Conservation (phyloP, 2,329 filamentous ascomycete species). For the Paecilomyces formosus region DNA sequence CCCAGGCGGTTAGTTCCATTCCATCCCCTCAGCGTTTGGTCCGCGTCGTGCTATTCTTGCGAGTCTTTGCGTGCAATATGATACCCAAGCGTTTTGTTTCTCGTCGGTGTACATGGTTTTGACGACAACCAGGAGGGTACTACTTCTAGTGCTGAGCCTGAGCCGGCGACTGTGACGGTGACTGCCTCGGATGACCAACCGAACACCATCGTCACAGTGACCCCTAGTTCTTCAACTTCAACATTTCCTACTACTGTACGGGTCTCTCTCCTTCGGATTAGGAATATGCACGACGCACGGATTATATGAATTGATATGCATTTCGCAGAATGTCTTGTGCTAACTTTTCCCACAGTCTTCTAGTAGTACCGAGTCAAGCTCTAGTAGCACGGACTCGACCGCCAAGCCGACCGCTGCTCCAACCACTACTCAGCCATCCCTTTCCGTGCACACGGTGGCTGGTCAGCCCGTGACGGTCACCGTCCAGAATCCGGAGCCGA, state of each 20-base stretch:
- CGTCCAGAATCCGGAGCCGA: constrained; percentile 7
- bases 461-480: constrained; percentile 16
- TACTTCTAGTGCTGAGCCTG: constrained; percentile 7
- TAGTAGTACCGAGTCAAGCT: neutral
- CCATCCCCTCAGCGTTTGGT: neutral
- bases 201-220: constrained; percentile 1
- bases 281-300: neutral
- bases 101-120: neutral
- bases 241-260: constrained; percentile 4
- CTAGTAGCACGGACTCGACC: constrained; percentile 2
- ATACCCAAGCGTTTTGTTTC: neutral
- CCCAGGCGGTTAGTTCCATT: constrained; percentile 17
- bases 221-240: constrained; percentile 1
- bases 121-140: constrained; percentile 6
- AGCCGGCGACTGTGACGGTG: constrained; percentile 9
- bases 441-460: constrained; percentile 8
- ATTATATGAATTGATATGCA: neutral
- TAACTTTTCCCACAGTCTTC: neutral
- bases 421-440: constrained; percentile 1
- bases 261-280: neutral
- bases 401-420: constrained; percentile 1
- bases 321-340: neutral
- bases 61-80: neutral
- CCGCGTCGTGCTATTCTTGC: neutral
- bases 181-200: constrained; percentile 5